Percentiles rank a stretch among this genome's conserved stretches.
These are phyloP conservation scores for Pluteus cervinus DNA, from an alignment of 768 basidiomycete genomes.

Conservation along the genomic window DNA sequence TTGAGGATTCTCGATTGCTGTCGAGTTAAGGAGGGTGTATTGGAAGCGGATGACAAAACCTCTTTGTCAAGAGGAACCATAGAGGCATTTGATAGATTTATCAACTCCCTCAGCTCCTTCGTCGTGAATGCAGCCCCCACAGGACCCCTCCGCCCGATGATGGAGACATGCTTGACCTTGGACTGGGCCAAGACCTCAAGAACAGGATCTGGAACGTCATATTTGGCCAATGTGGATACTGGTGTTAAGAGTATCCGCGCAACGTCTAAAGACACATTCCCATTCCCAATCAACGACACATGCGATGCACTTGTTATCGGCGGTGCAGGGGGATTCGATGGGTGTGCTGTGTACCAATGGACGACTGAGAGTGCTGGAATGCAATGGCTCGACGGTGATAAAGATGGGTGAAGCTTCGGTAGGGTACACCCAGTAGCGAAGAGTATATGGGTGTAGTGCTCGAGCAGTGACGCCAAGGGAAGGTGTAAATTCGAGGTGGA, in stretches of 20 bases:
- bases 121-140: slow-evolving; percentile 86
- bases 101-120: slow-evolving; percentile 90
- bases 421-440: slow-evolving; percentile 83
- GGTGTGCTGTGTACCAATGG: slow-evolving; percentile 96
- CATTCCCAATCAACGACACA: slow-evolving; percentile 86
- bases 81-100: slow-evolving; percentile 53
- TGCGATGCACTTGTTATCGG: slow-evolving; percentile 61
- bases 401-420: slow-evolving; percentile 49
- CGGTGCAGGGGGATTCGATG: slow-evolving; percentile 55
- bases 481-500: slow-evolving; percentile 31
- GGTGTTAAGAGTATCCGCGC: slow-evolving; percentile 84
- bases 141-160: slow-evolving; percentile 83
- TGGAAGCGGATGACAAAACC: slow-evolving; percentile 31
- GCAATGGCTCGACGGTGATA: slow-evolving; percentile 44
- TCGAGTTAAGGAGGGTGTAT: slow-evolving; percentile 35
- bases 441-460: slow-evolving; percentile 79
- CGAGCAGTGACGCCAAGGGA: slow-evolving; percentile 53
- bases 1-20: slow-evolving; percentile 65
- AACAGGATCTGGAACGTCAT: slow-evolving; percentile 76
- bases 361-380: slow-evolving; percentile 80
- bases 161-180: slow-evolving; percentile 68
- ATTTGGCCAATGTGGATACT: slow-evolving; percentile 51
- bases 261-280: slow-evolving; percentile 91
- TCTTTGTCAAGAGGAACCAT: slow-evolving; percentile 56
- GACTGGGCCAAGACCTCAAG: slow-evolving; percentile 61